Conservation (phyloP, 2,329 filamentous ascomycete genomes). For the Furcasterigmium furcatum region DNA sequence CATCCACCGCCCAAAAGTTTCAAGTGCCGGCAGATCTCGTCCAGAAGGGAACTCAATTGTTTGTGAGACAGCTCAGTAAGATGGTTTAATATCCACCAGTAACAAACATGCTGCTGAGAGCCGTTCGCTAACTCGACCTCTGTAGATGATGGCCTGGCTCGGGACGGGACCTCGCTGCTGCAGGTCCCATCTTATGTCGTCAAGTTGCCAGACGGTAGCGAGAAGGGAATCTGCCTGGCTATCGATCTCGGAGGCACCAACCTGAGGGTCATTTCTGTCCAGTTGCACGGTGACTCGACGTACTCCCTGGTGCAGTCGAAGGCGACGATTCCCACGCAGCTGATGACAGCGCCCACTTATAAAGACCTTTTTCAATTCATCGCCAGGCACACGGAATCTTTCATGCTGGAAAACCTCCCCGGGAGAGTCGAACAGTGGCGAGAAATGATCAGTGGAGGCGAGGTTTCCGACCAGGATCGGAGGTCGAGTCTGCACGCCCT, state of each 20-base stretch:
- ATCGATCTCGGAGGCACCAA: conserved; percentile 31
- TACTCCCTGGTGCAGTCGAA: conserved; percentile 66
- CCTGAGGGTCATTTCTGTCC: conserved; percentile 25
- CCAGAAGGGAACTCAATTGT: conserved; percentile 9
- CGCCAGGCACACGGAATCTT: conserved; percentile 67
- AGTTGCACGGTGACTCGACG: conserved; percentile 55
- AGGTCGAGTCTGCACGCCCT: conserved; percentile 12
- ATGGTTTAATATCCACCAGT: not conserved
- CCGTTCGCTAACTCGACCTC: not conserved
- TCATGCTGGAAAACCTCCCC: conserved; percentile 59
- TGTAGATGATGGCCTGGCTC: conserved; percentile 43
- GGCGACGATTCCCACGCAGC: conserved; percentile 15
- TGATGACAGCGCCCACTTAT: conserved; percentile 18
- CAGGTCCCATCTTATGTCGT: conserved; percentile 81
- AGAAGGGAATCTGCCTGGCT: conserved; percentile 51
- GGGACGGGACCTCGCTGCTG: conserved; percentile 21
- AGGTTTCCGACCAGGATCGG: not conserved
- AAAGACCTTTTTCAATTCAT: conserved; percentile 72
- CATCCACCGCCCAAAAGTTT: not conserved
- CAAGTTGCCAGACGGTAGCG: conserved; percentile 71
- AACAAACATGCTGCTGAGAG: not conserved
- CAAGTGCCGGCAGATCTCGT: not conserved
- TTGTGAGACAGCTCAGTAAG: conserved; percentile 15
- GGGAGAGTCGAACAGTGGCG: conserved; percentile 6
- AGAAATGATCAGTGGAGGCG: not conserved